These are phyloP conservation scores for Penicillium silybi DNA, from an alignment of 495 filamentous ascomycete species.

Conservation along the genomic window DNA sequence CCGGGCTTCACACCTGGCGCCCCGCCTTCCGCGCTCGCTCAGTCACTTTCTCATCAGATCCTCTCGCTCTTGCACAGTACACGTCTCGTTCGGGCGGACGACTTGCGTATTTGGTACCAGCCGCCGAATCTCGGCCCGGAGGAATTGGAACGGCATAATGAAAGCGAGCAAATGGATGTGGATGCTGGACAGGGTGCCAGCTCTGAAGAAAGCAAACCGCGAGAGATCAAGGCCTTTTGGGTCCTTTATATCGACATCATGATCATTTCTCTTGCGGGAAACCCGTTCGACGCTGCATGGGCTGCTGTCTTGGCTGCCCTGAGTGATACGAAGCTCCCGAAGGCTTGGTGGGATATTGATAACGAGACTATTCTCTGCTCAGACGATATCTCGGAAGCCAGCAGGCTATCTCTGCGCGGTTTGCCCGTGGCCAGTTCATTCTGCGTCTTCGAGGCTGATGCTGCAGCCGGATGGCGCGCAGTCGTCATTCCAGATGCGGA, in stretches of 20 bases:
- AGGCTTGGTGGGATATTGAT: slow-evolving; percentile 82
- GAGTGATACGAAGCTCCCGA: slow-evolving; percentile 70
- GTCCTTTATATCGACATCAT: slow-evolving; percentile 88
- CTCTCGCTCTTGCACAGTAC: slow-evolving; percentile 68
- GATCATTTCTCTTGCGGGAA: slow-evolving; percentile 86
- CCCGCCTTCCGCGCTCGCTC: slow-evolving; percentile 73
- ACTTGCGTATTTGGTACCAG: slow-evolving; percentile 67
- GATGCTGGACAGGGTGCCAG: slow-evolving; percentile 21
- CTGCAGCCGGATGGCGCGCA: slow-evolving; percentile 39
- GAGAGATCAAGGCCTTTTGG: slow-evolving; percentile 81
- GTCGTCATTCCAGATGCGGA: slow-evolving; percentile 40
- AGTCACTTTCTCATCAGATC: slow-evolving; percentile 75
- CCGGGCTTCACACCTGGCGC: slow-evolving; percentile 79
- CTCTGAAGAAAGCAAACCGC: slow-evolving; percentile 14
- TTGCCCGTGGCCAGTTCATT: slow-evolving; percentile 71
- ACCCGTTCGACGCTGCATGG: slow-evolving; percentile 89
- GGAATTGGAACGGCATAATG: slow-evolving; percentile 33
- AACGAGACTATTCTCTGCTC: slow-evolving; percentile 73
- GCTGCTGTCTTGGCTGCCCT: slow-evolving; percentile 78
- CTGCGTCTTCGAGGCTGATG: slow-evolving; percentile 67
- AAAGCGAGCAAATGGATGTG: slow-evolving; percentile 44
- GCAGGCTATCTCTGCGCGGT: slow-evolving; percentile 48
- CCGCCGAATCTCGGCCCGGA: slow-evolving; percentile 40
- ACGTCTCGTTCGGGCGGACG: slow-evolving; percentile 54
- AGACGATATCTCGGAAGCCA: slow-evolving; percentile 45